Conservation (phyloP, 75 land plant genomes). For the Cunninghamia lanceolata region DNA sequence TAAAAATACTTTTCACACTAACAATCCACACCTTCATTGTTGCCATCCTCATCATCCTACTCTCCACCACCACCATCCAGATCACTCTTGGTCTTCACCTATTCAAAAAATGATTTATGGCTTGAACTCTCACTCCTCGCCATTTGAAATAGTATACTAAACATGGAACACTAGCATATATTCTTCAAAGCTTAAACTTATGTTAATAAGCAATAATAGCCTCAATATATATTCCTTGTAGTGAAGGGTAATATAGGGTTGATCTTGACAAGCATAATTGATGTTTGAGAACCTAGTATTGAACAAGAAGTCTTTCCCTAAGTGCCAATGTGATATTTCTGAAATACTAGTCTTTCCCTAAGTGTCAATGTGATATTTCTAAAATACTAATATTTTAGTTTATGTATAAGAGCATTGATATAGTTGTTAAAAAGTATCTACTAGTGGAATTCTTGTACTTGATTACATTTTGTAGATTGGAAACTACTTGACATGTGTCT, state of each 20-base stretch:
- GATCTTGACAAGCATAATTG: conserved; percentile 85
- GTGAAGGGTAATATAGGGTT: conserved; percentile 69
- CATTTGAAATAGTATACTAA: too few species aligned
- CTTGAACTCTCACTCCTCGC: too few species aligned
- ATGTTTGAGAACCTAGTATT: conserved; percentile 93
- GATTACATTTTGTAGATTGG: conserved; percentile 21
- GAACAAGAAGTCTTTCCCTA: conserved; percentile 95
- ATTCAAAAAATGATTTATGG: too few species aligned
- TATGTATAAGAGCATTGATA: neutral
- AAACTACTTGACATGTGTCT: conserved; percentile 29
- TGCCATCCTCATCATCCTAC: too few species aligned
- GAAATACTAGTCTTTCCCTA: neutral
- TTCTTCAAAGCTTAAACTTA: too few species aligned
- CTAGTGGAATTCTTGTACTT: conserved; percentile 2
- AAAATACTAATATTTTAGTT: neutral
- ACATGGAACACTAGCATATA: too few species aligned
- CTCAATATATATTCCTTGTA: too few species aligned
- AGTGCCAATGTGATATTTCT: conserved; percentile 16
- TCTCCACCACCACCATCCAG: too few species aligned
- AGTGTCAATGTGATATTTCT: neutral
- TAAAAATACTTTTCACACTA: too few species aligned
- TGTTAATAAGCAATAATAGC: too few species aligned
- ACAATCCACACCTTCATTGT: too few species aligned
- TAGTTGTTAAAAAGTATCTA: neutral
- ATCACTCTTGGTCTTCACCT: too few species aligned